phyloP scores from a whole-genome alignment of 2,329 filamentous ascomycete species.

The Chaetomium sp. region DNA sequence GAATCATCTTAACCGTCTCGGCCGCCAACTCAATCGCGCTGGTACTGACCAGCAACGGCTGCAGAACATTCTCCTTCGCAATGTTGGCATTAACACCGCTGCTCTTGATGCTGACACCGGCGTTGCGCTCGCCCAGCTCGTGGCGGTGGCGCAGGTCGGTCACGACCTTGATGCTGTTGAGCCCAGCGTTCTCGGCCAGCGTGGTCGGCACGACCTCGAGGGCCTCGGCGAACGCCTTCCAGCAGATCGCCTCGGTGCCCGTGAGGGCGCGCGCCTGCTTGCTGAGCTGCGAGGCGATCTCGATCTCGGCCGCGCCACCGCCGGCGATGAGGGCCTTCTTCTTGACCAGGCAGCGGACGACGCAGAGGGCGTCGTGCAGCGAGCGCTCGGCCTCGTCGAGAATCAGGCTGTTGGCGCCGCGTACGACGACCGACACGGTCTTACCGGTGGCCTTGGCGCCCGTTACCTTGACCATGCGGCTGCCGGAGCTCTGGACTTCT shows the following conservation, averaged over 20 bases:
- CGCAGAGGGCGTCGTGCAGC: constrained; percentile 94
- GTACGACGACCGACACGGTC: constrained; percentile 90
- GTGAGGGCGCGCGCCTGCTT: constrained; percentile 75
- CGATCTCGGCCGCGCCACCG: constrained; percentile 92
- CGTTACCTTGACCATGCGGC: constrained; percentile 89
- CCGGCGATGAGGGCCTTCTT: constrained; percentile 99
- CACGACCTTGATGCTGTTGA: constrained; percentile 98
- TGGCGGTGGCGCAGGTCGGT: constrained; percentile 92
- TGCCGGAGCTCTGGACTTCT: constrained; percentile 79
- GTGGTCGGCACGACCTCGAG: constrained; percentile 97
- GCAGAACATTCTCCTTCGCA: constrained; percentile 91
- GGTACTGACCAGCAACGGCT: constrained; percentile 92
- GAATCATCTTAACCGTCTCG: constrained; percentile 95
- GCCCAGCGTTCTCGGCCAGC: constrained; percentile 89
- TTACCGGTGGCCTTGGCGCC: constrained; percentile 79
- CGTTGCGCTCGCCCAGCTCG: constrained; percentile 90
- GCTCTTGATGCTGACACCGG: constrained; percentile 96
- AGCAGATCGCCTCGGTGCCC: constrained; percentile 95
- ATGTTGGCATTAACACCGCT: constrained; percentile 97
- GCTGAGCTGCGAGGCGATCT: constrained; percentile 81
- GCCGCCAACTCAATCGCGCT: constrained; percentile 95
- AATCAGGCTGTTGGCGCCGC: constrained; percentile 89
- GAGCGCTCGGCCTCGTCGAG: constrained; percentile 95
- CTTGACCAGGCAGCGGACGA: constrained; percentile 95
- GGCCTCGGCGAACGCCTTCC: constrained; percentile 97